These are phyloP conservation scores for Pythium pyrilobum DNA, from an alignment of 352 stramenopile species.

Conservation along the genomic window DNA sequence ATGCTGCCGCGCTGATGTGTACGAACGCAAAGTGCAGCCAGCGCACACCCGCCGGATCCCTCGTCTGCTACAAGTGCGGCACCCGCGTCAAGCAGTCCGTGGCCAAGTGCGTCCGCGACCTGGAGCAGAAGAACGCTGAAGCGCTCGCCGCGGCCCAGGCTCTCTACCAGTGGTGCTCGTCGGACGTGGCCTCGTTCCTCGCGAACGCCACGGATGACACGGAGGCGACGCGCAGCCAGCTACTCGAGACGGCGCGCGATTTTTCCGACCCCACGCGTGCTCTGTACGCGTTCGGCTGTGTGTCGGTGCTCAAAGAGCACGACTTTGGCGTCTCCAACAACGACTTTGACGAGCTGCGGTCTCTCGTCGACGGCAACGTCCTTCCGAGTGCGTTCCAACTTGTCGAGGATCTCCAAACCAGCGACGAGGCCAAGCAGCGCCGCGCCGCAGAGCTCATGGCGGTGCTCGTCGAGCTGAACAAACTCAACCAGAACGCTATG, in stretches of 20 bases:
- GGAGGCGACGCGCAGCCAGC: too few relatives aligned
- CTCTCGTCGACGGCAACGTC: not conserved
- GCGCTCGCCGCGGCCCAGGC: not conserved
- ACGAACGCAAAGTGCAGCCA: not conserved
- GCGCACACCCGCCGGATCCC: not conserved
- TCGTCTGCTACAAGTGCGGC: not conserved
- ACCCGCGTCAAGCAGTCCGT: too few relatives aligned
- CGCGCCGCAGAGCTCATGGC: not conserved
- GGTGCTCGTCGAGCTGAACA: not conserved
- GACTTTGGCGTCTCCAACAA: too few relatives aligned
- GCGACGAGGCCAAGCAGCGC: too few relatives aligned
- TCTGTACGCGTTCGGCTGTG: not conserved
- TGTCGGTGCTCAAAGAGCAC: not conserved
- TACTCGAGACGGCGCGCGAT: not conserved
- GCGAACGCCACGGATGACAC: not conserved
- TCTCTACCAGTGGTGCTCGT: not conserved
- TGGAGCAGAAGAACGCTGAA: too few relatives aligned
- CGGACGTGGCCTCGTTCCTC: too few relatives aligned
- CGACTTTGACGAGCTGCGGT: too few relatives aligned
- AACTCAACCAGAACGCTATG: not conserved
- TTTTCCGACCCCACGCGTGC: not conserved
- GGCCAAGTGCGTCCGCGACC: too few relatives aligned
- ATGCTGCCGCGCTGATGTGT: not conserved
- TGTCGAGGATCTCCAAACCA: too few relatives aligned
- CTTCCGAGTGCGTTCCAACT: too few relatives aligned